Conservation (phyloP, 306 rosid species). For the Corylus americana region DNA sequence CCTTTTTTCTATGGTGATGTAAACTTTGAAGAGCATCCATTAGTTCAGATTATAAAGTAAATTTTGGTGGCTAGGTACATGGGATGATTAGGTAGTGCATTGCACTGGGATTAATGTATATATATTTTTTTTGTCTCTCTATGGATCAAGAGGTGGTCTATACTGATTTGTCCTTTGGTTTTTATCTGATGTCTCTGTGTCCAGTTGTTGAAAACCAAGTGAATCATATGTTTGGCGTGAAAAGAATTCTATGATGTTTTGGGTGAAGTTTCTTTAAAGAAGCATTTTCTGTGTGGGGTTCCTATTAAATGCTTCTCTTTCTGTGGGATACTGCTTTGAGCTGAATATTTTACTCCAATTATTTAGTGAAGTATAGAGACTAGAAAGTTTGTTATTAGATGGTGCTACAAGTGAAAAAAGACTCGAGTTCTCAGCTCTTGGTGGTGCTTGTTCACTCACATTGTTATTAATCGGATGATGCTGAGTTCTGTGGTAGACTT, state of each 20-base stretch:
- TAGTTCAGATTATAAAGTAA: neutral
- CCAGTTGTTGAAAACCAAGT: neutral
- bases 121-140: no score
- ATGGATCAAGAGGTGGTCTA: neutral
- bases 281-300: neutral
- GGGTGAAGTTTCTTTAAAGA: constrained; percentile 2
- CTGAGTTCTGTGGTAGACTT: neutral
- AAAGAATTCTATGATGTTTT: neutral
- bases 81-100: neutral
- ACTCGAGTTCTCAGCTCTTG: neutral
- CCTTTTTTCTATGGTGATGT: constrained; percentile 2
- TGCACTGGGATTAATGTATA: neutral
- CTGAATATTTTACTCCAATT: neutral
- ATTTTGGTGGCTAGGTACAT: neutral
- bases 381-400: neutral
- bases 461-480: neutral
- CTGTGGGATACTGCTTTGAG: neutral
- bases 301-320: neutral
- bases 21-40: neutral
- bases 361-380: neutral
- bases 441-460: neutral
- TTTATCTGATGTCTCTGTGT: neutral
- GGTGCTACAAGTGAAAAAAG: neutral
- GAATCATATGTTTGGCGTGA: neutral
- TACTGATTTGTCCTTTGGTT: neutral